phyloP scores from a whole-genome alignment of 495 filamentous ascomycete species.

The Arthonia radiata region DNA sequence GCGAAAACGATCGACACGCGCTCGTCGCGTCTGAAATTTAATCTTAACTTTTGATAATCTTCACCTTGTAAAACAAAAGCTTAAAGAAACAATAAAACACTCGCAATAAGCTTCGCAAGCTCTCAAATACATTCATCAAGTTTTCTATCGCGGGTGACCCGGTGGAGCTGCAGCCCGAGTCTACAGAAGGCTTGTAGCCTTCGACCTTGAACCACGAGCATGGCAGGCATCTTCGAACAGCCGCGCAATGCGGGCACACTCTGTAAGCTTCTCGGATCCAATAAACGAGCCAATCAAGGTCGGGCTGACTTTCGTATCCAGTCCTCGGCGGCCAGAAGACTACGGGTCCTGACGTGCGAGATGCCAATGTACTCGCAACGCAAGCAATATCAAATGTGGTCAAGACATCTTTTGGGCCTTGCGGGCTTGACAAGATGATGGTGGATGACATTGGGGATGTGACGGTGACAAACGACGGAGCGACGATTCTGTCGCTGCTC shows the following conservation, averaged over 20 bases:
- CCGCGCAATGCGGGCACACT: slow-evolving; percentile 9
- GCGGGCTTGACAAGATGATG: slow-evolving; percentile 99
- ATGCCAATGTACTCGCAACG: slow-evolving; percentile 91
- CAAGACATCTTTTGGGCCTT: slow-evolving; percentile 94
- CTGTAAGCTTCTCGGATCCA: slow-evolving; percentile 1
- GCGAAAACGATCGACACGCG: too few relatives aligned
- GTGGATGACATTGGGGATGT: slow-evolving; percentile 99
- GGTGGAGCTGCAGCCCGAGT: too few relatives aligned
- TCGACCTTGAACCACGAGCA: too few relatives aligned
- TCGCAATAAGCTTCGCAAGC: slow-evolving; percentile 1
- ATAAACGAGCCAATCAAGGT: slow-evolving; percentile 11
- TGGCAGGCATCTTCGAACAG: slow-evolving; percentile 12
- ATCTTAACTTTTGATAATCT: slow-evolving; percentile 2
- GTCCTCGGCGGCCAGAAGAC: slow-evolving; percentile 88
- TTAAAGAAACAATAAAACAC: not conserved
- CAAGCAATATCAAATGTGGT: slow-evolving; percentile 96
- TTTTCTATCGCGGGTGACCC: not conserved
- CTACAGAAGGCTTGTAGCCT: too few relatives aligned
- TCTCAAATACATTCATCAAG: slow-evolving; percentile 3
- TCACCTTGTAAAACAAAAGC: not conserved
- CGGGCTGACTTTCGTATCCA: slow-evolving; percentile 17
- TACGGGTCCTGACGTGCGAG: slow-evolving; percentile 78
- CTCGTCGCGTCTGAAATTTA: too few relatives aligned
- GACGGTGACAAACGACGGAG: slow-evolving; percentile 96
- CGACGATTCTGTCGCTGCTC: slow-evolving; percentile 80